Conservation (phyloP, 2,329 filamentous ascomycete species). For the Mycosphaerella sp. region DNA sequence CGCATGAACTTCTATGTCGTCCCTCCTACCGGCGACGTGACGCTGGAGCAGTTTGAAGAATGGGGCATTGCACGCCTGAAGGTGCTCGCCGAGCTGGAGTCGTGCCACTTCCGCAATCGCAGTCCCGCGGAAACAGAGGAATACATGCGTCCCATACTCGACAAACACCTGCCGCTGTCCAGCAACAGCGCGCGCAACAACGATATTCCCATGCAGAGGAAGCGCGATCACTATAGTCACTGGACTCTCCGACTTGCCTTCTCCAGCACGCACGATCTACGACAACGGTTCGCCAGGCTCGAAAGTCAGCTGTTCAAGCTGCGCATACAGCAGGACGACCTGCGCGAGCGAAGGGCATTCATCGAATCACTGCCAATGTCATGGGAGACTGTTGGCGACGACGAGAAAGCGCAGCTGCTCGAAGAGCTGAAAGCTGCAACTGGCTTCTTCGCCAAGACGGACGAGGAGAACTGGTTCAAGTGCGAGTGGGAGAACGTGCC, state of each 20-base stretch:
- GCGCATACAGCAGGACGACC: conserved; percentile 70
- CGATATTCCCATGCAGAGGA: conserved; percentile 63
- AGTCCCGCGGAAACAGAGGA: conserved; percentile 70
- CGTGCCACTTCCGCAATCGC: conserved; percentile 92
- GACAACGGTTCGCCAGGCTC: conserved; percentile 75
- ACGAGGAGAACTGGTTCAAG: conserved; percentile 91
- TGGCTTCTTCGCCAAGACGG: conserved; percentile 46
- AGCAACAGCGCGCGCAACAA: conserved; percentile 61
- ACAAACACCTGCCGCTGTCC: conserved; percentile 78
- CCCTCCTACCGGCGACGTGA: conserved; percentile 88
- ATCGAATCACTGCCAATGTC: conserved; percentile 70
- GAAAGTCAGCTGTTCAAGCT: conserved; percentile 87
- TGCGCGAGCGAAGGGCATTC: conserved; percentile 66
- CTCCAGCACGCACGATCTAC: conserved; percentile 80
- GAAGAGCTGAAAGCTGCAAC: conserved; percentile 57
- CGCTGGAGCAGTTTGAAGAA: conserved; percentile 94
- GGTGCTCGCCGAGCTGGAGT: conserved; percentile 82
- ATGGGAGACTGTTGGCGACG: conserved; percentile 74
- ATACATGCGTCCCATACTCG: conserved; percentile 79
- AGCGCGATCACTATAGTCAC: conserved; percentile 96
- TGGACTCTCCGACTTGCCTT: conserved; percentile 95
- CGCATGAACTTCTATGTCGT: conserved; percentile 87
- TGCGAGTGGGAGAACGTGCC: conserved; percentile 93
- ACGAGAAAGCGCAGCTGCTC: conserved; percentile 66
- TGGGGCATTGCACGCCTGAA: conserved; percentile 93